Evolutionary conservation across 2,329 filamentous ascomycete species (phyloP).

Genomic region (Lachnellula cervina): DNA sequence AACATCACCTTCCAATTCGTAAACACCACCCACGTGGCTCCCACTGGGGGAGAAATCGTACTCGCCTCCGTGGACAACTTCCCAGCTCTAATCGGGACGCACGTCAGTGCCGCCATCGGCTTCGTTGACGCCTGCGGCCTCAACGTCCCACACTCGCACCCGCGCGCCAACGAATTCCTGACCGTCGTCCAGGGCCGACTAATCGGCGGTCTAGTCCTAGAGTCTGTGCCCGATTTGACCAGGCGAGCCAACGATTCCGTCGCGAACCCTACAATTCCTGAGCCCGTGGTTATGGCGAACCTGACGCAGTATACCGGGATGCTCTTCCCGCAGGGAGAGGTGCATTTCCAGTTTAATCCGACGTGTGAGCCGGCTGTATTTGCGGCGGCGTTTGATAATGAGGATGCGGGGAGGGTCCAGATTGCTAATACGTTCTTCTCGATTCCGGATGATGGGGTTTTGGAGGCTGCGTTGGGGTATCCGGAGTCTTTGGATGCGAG

Average conservation of each 20-base stretch:
- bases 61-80: background rate
- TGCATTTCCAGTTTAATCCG: slow-evolving; percentile 53
- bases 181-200: slow-evolving; percentile 44
- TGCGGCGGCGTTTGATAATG: slow-evolving; percentile 38
- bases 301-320: slow-evolving; percentile 44
- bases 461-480: slow-evolving; percentile 18
- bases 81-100: background rate
- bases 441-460: slow-evolving; percentile 29
- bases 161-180: slow-evolving; percentile 47
- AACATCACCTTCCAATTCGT: background rate
- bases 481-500: slow-evolving; percentile 20
- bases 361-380: slow-evolving; percentile 46
- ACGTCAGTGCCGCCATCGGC: slow-evolving; percentile 36
- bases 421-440: slow-evolving; percentile 35
- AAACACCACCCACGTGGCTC: background rate
- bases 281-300: slow-evolving; percentile 33
- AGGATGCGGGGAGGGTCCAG: slow-evolving; percentile 33
- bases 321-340: slow-evolving; percentile 47
- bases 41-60: background rate
- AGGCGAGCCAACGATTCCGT: background rate
- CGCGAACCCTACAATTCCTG: background rate
- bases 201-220: slow-evolving; percentile 29
- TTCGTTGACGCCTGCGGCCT: slow-evolving; percentile 47
- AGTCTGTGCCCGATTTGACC: background rate
- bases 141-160: slow-evolving; percentile 51